phyloP scores from a whole-genome alignment of 176 grass and related monocot species.

The Rhynchospora tenuis region DNA sequence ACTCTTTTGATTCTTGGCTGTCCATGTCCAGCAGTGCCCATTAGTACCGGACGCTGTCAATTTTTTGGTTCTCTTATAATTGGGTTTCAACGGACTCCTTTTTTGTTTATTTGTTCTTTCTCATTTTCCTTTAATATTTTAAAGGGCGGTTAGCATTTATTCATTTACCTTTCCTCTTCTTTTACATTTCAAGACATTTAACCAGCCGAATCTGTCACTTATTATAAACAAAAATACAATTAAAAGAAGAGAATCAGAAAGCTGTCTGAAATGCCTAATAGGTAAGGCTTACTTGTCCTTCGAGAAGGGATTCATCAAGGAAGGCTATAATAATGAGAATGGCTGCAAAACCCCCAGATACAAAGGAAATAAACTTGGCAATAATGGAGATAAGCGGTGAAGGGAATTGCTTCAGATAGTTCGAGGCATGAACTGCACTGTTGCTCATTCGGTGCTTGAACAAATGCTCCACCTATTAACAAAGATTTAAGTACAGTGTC shows the following conservation, averaged over 20 bases:
- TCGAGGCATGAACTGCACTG: conserved; percentile 68
- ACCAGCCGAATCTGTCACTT: background rate
- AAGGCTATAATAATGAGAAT: conserved; percentile 85
- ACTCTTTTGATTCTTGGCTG: background rate
- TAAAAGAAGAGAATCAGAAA: background rate
- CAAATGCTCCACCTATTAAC: conserved; percentile 88
- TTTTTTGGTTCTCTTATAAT: background rate
- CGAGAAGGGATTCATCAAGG: conserved; percentile 84
- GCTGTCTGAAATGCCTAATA: background rate
- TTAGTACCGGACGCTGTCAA: background rate
- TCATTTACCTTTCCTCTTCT: too few relatives aligned
- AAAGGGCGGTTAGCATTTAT: too few relatives aligned
- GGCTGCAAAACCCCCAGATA: conserved; percentile 93
- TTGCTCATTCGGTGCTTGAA: conserved; percentile 97
- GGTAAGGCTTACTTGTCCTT: conserved; percentile 70
- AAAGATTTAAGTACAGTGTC: background rate
- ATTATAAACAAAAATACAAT: background rate
- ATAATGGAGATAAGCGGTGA: conserved; percentile 87
- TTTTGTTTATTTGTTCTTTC: background rate
- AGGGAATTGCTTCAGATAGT: conserved; percentile 97
- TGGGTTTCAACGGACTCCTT: background rate
- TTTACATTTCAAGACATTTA: too few relatives aligned
- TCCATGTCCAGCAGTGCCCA: background rate
- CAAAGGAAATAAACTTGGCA: conserved; percentile 95
- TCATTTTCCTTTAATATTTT: background rate